These are phyloP conservation scores for Pholiota adiposa DNA, from an alignment of 1,284 basidiomycete genomes.

Conservation along the genomic window DNA sequence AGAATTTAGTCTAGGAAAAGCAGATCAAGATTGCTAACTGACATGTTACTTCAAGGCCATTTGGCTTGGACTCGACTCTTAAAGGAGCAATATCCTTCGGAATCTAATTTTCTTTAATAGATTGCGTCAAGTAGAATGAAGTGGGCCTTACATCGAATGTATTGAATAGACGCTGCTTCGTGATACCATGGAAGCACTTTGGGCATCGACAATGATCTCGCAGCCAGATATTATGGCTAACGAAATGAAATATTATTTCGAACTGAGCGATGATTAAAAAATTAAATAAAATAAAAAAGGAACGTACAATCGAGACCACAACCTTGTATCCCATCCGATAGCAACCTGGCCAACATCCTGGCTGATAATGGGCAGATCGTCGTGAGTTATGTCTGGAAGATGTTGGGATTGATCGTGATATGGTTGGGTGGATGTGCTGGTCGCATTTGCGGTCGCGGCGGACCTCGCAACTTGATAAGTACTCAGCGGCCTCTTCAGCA, in stretches of 20 bases:
- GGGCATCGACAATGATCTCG: slow-evolving; percentile 86
- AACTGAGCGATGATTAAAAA: not conserved
- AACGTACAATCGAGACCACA: slow-evolving; percentile 74
- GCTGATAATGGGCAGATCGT: slow-evolving; percentile 59
- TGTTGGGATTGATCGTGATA: slow-evolving; percentile 17
- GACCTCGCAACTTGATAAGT: slow-evolving; percentile 13
- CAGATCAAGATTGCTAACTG: too few relatives aligned
- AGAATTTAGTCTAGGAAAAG: not conserved
- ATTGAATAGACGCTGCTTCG: slow-evolving; percentile 89
- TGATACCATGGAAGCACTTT: slow-evolving; percentile 85
- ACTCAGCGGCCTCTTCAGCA: slow-evolving; percentile 1
- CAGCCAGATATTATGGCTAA: slow-evolving; percentile 54
- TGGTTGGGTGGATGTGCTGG: slow-evolving; percentile 15
- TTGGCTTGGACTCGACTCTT: slow-evolving; percentile 58
- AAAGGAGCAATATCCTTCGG: slow-evolving; percentile 73
- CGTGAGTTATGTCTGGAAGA: slow-evolving; percentile 26
- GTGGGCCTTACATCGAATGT: slow-evolving; percentile 70
- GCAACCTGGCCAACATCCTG: slow-evolving; percentile 63
- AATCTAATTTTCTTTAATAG: slow-evolving; percentile 61
- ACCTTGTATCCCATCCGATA: slow-evolving; percentile 68
- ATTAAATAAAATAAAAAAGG: not conserved
- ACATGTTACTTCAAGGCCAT: slow-evolving; percentile 77
- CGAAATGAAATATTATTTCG: not conserved
- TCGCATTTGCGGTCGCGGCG: slow-evolving; percentile 26
- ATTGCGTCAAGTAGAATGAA: not conserved